Base-by-base conservation (phyloP, 768 basidiomycete genomes). In the Trametes meyenii region DNA sequence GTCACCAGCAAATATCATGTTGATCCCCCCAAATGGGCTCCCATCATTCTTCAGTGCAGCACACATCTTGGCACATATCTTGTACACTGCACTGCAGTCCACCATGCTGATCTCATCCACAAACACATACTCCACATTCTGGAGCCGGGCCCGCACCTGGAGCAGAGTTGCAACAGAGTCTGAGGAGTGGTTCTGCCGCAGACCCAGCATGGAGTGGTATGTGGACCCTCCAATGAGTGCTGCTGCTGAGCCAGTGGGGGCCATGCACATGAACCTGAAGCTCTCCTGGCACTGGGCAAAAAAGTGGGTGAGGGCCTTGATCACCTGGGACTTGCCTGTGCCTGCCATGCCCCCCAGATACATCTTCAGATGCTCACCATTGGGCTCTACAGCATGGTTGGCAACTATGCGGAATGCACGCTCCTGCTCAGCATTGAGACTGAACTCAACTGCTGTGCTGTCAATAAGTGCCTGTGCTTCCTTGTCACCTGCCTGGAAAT, bases 61-160 rank as follows among this genome's bases (percentile, higher is more conserved):
- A n/a, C 65, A 50, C 3, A 77, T 54, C 21, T 63, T 57, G 3
- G 60, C 60, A 67, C 58, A 69, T 7, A 72, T 75, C 16, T 33
- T 62, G 50, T 70, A 75, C 67, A 71, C 64, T 52, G 51, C 70
- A 3, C 38, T 13, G 62, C 72, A 73, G 2, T 70, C 66, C 5
- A 80, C 46, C 78, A 80, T 80, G 1, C 77, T 79, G 0, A 79
- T 67, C 55, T 80, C 77, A 69, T 79, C 76, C 17, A 79, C 60
- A 44, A 80, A 76, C 10, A 78, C 63, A 64, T 78, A 78, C 0
- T 77, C 67, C 11, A 78, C 74, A 19, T 75, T 71, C 23, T 64
- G 42, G 17, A 60, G 35, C 19, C 29, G 39, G 13, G 29, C 42
- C 23, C 42, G 50, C 14, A 60, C 51, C 11, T 39, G 24, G 13